Evolutionary conservation across 805 yeast genomes (phyloP).

Genomic region (Candida piceae): DNA sequence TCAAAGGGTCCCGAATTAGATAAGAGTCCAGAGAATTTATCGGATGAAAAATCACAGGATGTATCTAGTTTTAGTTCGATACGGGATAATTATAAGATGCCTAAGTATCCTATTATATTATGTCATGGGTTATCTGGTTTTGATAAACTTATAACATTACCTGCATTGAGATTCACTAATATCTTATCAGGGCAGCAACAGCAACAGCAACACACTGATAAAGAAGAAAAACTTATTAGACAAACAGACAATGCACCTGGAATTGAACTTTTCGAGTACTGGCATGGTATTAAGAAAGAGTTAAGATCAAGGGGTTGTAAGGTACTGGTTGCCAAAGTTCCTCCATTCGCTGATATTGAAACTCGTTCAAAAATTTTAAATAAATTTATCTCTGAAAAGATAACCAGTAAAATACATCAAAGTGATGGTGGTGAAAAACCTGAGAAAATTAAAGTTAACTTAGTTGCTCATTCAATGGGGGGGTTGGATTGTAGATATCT

Average conservation of each 20-base stretch:
- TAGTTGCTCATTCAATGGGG: conserved; percentile 92
- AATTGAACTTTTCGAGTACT: conserved; percentile 56
- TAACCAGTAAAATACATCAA: conserved; percentile 7
- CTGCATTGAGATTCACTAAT: conserved; percentile 11
- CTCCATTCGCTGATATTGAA: conserved; percentile 74
- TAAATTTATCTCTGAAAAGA: conserved; percentile 37
- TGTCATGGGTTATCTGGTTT: conserved; percentile 90
- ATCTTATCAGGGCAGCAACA: too few species aligned
- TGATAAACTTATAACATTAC: conserved; percentile 47
- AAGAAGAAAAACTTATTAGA: conserved; percentile 4
- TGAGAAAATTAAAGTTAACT: conserved; percentile 51
- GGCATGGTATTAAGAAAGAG: conserved; percentile 72
- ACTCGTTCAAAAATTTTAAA: conserved; percentile 60
- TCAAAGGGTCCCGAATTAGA: conserved; percentile 9
- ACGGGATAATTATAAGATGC: conserved; percentile 44
- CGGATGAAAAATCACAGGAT: conserved; percentile 21
- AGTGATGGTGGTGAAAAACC: conserved; percentile 24
- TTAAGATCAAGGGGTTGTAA: conserved; percentile 58
- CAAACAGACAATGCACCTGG: conserved; percentile 15
- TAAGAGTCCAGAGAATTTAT: conserved; percentile 6
- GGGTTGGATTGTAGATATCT: conserved; percentile 81
- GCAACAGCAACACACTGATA: too few species aligned
- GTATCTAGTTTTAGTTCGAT: conserved; percentile 29
- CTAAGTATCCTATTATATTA: conserved; percentile 68
- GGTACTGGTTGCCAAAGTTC: conserved; percentile 71